Evolutionary conservation across 2,329 filamentous ascomycete species (phyloP), one percentile per base, ranked within the genome.

Genomic region (Madurella mycetomatis): DNA sequence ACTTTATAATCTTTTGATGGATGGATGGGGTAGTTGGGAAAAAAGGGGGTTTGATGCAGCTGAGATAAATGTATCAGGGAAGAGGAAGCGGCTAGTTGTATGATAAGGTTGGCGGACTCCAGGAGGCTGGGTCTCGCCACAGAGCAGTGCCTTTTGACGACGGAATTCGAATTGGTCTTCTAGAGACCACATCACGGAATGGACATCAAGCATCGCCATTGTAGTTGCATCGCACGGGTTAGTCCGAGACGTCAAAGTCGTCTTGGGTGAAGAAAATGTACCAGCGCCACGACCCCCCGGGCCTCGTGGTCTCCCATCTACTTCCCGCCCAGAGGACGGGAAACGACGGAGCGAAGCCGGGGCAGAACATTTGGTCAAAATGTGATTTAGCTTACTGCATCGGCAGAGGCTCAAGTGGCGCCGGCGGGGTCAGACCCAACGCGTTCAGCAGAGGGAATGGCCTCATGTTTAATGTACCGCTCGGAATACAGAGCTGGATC

Each of bases 401-500:
- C 43, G 53, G 47, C 49, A 42, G 47, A 41, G 37, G 45, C 44
- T 48, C 43, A 40, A 49, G 17, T 51, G 56, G 41, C 45, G 53
- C 53, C 49, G 56, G 53, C 53, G 31, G 32, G 41, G 40, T 43
- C 31, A 16, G 42, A 15, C 40, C 32, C 37, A 16, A 40, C 9
- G 39, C 43, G 31, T 41, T 45, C n/a, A 15, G 46, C 42, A 56
- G 31, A 31, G 16, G 32, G 30, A 18, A 1, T 5, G 17, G 41
- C 45, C 41, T 30, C 66, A 61, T 44, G 56, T 58, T 81, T 74
- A 59, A 78, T 86, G 58, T 86, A 81, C 82, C 83, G 83, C 83
- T 84, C 83, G 81, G 83, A 86, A 86, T 86, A 86, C 83, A 86
- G 81, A 85, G 82, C 79, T 76, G 73, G 68, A 66, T 78, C 83